phyloP scores from a whole-genome alignment of 176 grass and related monocot species.

The Alopecurus myosuroides region DNA sequence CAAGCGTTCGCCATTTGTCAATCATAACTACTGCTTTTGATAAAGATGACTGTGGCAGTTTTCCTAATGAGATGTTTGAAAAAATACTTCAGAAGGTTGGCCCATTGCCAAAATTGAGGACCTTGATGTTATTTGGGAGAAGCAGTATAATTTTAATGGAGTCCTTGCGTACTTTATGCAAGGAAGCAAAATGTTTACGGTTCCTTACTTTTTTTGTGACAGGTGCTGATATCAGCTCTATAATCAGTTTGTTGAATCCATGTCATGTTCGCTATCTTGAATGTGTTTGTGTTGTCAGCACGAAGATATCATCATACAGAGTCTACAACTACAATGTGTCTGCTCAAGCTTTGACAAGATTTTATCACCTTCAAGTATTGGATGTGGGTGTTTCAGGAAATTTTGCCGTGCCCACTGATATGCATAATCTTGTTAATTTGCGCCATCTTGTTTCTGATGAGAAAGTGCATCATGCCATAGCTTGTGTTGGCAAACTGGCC shows the following conservation, averaged over 20 bases:
- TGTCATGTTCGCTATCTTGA: conserved; percentile 28
- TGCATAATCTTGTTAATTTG: conserved; percentile 39
- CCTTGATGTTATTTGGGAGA: conserved; percentile 8
- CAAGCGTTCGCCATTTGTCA: conserved; percentile 20
- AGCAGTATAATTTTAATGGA: neutral
- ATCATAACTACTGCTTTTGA: neutral
- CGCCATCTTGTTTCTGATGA: conserved; percentile 30
- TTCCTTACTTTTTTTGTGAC: neutral
- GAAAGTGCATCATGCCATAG: neutral
- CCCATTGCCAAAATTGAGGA: conserved; percentile 16
- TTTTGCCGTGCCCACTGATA: neutral
- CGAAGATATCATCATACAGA: too few species aligned
- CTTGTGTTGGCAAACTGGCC: neutral
- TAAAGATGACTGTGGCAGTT: neutral
- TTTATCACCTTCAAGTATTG: conserved; percentile 42
- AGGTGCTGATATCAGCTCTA: neutral
- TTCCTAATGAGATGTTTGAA: neutral
- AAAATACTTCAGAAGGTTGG: neutral
- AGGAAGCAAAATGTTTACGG: neutral
- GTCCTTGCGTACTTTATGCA: neutral
- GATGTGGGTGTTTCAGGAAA: neutral
- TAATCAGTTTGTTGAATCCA: neutral
- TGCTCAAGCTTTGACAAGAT: neutral
- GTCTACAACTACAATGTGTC: neutral
- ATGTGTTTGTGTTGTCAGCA: too few species aligned